Percentiles rank a stretch among this genome's conserved stretches.
Evolutionary conservation across 2,329 filamentous ascomycete species (phyloP).

Genomic region (Alternaria metachromatica): DNA sequence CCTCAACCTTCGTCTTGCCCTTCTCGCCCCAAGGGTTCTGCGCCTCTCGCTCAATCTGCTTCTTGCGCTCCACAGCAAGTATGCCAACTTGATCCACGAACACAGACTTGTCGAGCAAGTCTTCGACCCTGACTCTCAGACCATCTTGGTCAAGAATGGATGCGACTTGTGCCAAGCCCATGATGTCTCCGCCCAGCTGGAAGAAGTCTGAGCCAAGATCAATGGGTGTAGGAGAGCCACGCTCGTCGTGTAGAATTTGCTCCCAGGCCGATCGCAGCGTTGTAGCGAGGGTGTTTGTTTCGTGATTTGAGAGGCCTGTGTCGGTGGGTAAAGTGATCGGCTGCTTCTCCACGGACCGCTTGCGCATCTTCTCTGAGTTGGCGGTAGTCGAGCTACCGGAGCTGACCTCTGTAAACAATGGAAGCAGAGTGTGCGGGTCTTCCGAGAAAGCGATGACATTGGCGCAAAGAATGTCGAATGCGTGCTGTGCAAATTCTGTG

Average conservation of each 20-base stretch:
- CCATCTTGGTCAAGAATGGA: constrained; percentile 38
- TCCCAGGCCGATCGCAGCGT: constrained; percentile 38
- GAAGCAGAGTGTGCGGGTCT: constrained; percentile 37
- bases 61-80: constrained; percentile 33
- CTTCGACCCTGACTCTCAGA: constrained; percentile 37
- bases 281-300: constrained; percentile 30
- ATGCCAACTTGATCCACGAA: constrained; percentile 41
- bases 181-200: constrained; percentile 44
- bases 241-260: constrained; percentile 38
- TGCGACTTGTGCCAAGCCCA: constrained; percentile 42
- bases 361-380: constrained; percentile 28
- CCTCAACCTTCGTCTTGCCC: constrained; percentile 19
- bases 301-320: constrained; percentile 34
- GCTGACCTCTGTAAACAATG: constrained; percentile 33
- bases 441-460: constrained; percentile 36
- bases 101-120: constrained; percentile 39
- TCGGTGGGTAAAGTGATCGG: constrained; percentile 33
- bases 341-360: constrained; percentile 34
- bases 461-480: constrained; percentile 46
- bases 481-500: constrained; percentile 59
- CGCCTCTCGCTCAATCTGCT: constrained; percentile 35
- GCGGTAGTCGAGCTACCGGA: constrained; percentile 33
- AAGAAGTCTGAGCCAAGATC: constrained; percentile 42
- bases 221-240: constrained; percentile 23
- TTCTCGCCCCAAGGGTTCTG: constrained; percentile 42